phyloP scores from a whole-genome alignment of 306 rosid genomes.

The Acacia confusa region DNA sequence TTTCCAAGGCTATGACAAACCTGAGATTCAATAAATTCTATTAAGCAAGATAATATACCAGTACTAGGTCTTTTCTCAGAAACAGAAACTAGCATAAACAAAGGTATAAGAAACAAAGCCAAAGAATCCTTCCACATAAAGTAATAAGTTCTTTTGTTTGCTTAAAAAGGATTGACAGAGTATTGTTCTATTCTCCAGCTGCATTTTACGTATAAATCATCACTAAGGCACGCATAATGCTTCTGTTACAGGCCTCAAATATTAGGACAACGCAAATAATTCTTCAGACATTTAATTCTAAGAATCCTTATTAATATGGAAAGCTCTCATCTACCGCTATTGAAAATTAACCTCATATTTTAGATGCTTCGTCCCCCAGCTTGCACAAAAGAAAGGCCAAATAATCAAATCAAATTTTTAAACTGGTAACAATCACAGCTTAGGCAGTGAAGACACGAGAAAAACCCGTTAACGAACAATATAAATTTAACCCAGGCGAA shows the following conservation, averaged over 20 bases:
- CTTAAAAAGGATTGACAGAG: not conserved
- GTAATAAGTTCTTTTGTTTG: not conserved
- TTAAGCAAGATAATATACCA: not conserved
- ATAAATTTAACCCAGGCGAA: not conserved
- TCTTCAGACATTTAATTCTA: not conserved
- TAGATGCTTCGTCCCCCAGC: not conserved
- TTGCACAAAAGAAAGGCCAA: not conserved
- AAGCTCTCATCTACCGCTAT: not conserved
- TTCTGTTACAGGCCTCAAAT: not conserved
- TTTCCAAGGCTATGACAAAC: not conserved
- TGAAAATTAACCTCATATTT: not conserved
- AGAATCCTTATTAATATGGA: not conserved
- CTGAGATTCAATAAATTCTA: not conserved
- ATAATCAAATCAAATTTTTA: not conserved
- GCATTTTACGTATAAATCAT: not conserved
- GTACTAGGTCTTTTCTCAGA: not conserved
- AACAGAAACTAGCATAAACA: not conserved
- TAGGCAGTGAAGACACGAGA: not conserved
- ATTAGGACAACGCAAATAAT: not conserved
- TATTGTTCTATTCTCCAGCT: not conserved
- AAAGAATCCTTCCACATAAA: not conserved
- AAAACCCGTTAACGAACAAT: not conserved
- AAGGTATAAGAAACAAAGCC: not conserved
- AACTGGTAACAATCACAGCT: not conserved
- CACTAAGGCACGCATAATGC: not conserved